phyloP scores from a whole-genome alignment of 2,329 filamentous ascomycete genomes.

The Hypoxylon sp. region DNA sequence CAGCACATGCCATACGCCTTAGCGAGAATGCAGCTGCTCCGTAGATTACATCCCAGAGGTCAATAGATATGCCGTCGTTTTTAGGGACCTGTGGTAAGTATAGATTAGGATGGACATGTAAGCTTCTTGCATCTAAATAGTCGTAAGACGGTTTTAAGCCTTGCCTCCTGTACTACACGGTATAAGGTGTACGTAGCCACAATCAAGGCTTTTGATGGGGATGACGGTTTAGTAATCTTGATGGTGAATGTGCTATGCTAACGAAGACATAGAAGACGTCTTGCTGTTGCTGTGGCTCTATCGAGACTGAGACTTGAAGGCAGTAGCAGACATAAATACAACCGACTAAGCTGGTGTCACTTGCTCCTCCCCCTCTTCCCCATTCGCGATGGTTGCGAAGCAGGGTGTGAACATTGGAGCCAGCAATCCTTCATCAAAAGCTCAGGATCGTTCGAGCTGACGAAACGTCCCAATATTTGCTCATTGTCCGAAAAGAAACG shows the following conservation, averaged over 20 bases:
- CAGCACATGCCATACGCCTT: constrained; percentile 20
- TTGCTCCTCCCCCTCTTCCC: background rate
- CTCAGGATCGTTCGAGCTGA: constrained; percentile 25
- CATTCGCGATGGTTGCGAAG: constrained; percentile 18
- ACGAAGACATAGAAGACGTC: constrained; percentile 26
- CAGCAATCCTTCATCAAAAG: constrained; percentile 17
- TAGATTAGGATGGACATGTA: constrained; percentile 14
- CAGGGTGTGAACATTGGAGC: constrained; percentile 24
- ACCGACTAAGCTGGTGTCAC: constrained; percentile 3
- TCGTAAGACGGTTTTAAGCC: background rate
- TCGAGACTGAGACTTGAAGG: constrained; percentile 4
- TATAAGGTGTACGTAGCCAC: background rate
- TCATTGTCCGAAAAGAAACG: constrained; percentile 35
- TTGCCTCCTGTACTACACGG: background rate
- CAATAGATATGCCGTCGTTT: constrained; percentile 8
- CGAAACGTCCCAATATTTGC: constrained; percentile 35
- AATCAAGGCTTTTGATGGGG: background rate
- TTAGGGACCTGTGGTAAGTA: constrained; percentile 14
- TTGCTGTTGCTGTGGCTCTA: constrained; percentile 7
- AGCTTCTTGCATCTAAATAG: constrained; percentile 9
- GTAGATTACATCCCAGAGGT: constrained; percentile 9
- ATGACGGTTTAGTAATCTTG: constrained; percentile 5
- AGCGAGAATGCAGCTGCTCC: constrained; percentile 14
- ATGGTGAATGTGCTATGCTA: constrained; percentile 35
- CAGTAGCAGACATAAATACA: constrained; percentile 21